Evolutionary conservation across 371 early-diverging fungal species (phyloP), one percentile per base, ranked within the genome.

Genomic region (Mucor lusitanicus): DNA sequence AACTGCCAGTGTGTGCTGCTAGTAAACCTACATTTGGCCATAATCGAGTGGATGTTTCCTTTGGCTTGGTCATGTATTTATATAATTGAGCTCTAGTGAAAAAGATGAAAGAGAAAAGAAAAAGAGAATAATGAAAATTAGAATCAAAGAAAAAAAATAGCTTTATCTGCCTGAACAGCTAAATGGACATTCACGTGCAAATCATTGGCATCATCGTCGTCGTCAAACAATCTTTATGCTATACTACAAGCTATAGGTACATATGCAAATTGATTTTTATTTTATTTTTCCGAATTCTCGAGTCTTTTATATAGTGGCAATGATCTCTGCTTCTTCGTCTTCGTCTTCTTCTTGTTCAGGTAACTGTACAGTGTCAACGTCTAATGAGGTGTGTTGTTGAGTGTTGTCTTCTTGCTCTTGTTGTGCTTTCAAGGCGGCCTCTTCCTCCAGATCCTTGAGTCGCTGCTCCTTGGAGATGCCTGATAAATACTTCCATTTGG

Each of bases 401-500:
- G 37, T 35, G 12, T 9, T 40, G 4, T 44, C 28, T 30, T 42
- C 15, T 8, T 42, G 21, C 17, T 19, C 32, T 61, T 61, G 61
- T 33, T 44, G 30, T 12, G 28, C 32, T 40, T 32, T 33, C 30
- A 23, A 15, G 8, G 50, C 59, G 25, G 59, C 67, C 35, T 61
- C 50, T 46, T 63, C 71, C 25, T 67, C 68, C 11, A 59, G 59
- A 60, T 65, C 69, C 6, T 59, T 56, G 23, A 63, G 39, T 59
- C 69, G 39, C 42, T 69, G 73, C 40, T 62, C 58, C 40, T 73
- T 73, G 19, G 69, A 63, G 60, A 73, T 65, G 39, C 69, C 69
- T n/a, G 73, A 71, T 23, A 71, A 53, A n/a, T 71, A 71, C 25
- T 71, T 71, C 71, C 71, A 71, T 64, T 71, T 71, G n/a, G 71